Evolutionary conservation across 176 grass and related monocot genomes (phyloP).

Genomic region (Raddia guianensis): DNA sequence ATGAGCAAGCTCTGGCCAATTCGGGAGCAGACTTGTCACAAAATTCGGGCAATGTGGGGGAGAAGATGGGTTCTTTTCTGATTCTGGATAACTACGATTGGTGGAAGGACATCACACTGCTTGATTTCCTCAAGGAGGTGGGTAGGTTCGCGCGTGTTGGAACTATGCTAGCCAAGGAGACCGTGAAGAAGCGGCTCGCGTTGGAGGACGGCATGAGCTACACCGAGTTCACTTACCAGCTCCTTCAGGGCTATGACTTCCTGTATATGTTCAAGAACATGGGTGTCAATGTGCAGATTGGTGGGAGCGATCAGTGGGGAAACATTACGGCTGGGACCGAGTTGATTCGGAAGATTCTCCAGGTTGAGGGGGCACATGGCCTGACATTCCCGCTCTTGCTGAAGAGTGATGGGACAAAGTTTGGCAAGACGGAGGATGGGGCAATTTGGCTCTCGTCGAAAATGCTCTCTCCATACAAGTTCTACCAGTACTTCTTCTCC

Average conservation of each 20-base stretch:
- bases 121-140: slow-evolving; percentile 91
- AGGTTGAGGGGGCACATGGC: slow-evolving; percentile 81
- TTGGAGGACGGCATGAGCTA: slow-evolving; percentile 97
- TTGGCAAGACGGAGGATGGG: slow-evolving; percentile 88
- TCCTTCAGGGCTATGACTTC: slow-evolving; percentile 93
- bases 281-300: slow-evolving; percentile 91
- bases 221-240: slow-evolving; percentile 95
- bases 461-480: slow-evolving; percentile 90
- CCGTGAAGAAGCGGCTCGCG: slow-evolving; percentile 80
- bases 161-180: slow-evolving; percentile 90
- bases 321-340: slow-evolving; percentile 85
- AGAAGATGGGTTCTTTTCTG: slow-evolving; percentile 55
- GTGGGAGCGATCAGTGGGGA: slow-evolving; percentile 98
- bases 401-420: slow-evolving; percentile 86
- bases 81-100: slow-evolving; percentile 97
- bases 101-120: slow-evolving; percentile 88
- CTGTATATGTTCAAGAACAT: slow-evolving; percentile 83
- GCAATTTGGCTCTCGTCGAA: slow-evolving; percentile 78
- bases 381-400: slow-evolving; percentile 89
- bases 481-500: slow-evolving; percentile 86
- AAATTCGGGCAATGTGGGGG: slow-evolving; percentile 4
- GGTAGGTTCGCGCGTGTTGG: slow-evolving; percentile 81
- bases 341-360: slow-evolving; percentile 89
- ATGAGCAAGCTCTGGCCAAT: slow-evolving; percentile 20
- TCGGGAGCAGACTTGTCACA: slow-evolving; percentile 12